Base-by-base conservation (phyloP, 83 land plant genomes). In the Diphasiastrum complanatum region DNA sequence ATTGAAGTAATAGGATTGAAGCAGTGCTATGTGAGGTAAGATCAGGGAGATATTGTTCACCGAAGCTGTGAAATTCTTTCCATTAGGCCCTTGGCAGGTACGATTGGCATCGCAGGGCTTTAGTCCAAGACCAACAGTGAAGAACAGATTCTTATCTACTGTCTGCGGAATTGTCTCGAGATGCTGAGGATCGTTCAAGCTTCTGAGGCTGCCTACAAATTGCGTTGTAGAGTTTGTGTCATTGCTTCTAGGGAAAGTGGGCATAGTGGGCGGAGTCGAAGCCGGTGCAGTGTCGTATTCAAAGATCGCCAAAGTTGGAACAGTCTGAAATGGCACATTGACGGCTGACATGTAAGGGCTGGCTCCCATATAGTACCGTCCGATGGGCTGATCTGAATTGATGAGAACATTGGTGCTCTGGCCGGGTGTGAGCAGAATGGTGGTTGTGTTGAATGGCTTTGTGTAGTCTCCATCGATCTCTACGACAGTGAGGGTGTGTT, bases 291-390 rank as follows among this genome's bases (percentile, higher is more conserved):
- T 18, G 18, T 18, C 51, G 51, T 48, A 48, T 24, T 48, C 51
- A 24, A 48, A 24, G 6, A 48, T 48, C 5, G n/a, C 51, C 6
- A 48, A 24, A 4, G 51, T 18, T 18, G 51, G 51, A 18, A 24
- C 23, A 6, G 18, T 48, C 6, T 24, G 51, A 18, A 48, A 48
- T 4, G 51, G 51, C 4, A 48, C 51, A 24, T 48, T 48, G 23
- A 48, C 23, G n/a, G 51, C 51, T 18, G 51, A 48, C 51, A 48
- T 48, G 51, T 48, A 48, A 6, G 51, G 51, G n/a, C n/a, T n/a
- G n/a, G n/a, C n/a, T n/a, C n/a, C n/a, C n/a, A n/a, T n/a, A n/a
- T n/a, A n/a, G n/a, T 48, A 48, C n/a, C 51, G 51, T 6, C 51
- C 51, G 18, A 18, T 24, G 18, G 51, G 51, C 51, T 48, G 51